These are phyloP conservation scores for Nakaseomyces delphensis DNA, from an alignment of 1,139 yeast species.

Conservation along the genomic window DNA sequence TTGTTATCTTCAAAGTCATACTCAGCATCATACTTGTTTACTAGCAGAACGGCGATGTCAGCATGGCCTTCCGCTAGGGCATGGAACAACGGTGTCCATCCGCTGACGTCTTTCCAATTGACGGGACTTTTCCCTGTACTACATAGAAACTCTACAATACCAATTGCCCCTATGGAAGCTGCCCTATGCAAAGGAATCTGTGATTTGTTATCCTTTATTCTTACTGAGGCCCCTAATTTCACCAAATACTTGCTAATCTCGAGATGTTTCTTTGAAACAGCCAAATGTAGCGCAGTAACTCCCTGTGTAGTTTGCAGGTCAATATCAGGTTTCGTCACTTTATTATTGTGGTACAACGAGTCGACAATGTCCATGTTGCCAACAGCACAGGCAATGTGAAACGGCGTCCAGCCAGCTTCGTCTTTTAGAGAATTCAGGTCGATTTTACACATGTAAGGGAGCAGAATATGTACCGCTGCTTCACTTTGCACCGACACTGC, in stretches of 20 bases:
- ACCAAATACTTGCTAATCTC: constrained; percentile 47
- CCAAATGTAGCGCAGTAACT: constrained; percentile 63
- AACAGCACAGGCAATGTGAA: constrained; percentile 71
- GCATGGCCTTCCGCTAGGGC: constrained; percentile 90
- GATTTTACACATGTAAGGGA: constrained; percentile 30
- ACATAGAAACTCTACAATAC: constrained; percentile 38
- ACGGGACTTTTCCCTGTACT: constrained; percentile 48
- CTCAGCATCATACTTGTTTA: constrained; percentile 59
- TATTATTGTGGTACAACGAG: constrained; percentile 32
- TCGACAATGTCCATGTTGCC: constrained; percentile 54
- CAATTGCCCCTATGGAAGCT: constrained; percentile 62
- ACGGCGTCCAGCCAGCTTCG: constrained; percentile 78
- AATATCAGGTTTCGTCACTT: constrained; percentile 39
- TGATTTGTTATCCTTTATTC: constrained; percentile 57
- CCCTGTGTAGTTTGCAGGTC: constrained; percentile 55
- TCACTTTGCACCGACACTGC: constrained; percentile 60
- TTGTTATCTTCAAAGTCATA: constrained; percentile 40
- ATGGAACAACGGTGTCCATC: constrained; percentile 86
- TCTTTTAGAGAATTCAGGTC: constrained; percentile 66
- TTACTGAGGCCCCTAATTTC: constrained; percentile 45
- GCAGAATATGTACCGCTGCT: constrained; percentile 38
- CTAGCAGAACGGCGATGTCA: constrained; percentile 58
- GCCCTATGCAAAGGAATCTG: constrained; percentile 76
- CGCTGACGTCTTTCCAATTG: constrained; percentile 58
- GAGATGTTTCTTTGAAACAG: constrained; percentile 59